Evolutionary conservation across 2,329 filamentous ascomycete species (phyloP), one percentile per base, ranked within the genome.

Genomic region (Hymenoscyphus linearis): DNA sequence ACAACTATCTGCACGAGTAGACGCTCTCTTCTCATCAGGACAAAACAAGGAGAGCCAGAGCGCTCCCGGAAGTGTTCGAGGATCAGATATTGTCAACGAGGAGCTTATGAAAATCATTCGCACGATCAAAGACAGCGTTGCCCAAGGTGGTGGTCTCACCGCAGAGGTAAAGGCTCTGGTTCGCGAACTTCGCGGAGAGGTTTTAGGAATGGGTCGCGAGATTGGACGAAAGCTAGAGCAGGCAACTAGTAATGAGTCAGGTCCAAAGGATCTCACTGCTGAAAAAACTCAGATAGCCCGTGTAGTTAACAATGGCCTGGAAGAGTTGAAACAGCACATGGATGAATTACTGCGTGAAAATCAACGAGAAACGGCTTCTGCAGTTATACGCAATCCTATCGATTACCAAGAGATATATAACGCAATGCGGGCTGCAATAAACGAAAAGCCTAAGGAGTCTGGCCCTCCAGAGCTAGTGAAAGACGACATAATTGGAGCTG

Each of bases 151-250:
- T 61, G 91, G 93, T 4, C 82, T 97, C 57, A 96, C 92, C 1
- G 91, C 91, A 60, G 91, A 96, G 73, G 91, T 96, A 65, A 98
- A 98, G 75, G 87, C 91, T 3, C 81, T 96, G 9, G 90, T 97
- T 9, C 87, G 92, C 26, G 93, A 97, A 70, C 81, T 98, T 37
- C 87, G 93, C 25, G 93, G 92, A 2, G 93, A 98, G 72, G 92
- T 98, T 9, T 81, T 97, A 4, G 93, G 92, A 2, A 97, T 97
- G 93, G 93, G 93, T 3, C 84, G 93, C 60, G 92, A 97, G 67
- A 85, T 98, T 55, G 92, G 89, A 47, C 88, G 91, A 60, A 89
- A 92, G 67, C 82, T 98, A n/a, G 90, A 95, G 64, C 85, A 91
- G 64, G 82, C 85, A 10, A 79, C 77, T 31, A 77, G 81, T 57